Conservation (phyloP, 192 early-diverging fungal species). For the Chytriomyces sp. region DNA sequence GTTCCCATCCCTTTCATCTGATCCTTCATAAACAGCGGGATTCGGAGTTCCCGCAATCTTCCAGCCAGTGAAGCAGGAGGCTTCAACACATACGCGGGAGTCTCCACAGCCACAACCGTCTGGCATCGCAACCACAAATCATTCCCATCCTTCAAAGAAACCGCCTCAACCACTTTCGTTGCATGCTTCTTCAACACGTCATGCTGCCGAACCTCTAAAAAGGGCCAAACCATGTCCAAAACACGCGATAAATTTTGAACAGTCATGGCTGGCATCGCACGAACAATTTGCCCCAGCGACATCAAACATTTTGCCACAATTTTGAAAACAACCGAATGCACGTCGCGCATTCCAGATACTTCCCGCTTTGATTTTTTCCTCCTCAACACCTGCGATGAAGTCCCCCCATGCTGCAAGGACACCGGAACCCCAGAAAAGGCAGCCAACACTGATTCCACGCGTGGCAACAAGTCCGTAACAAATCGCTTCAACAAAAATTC, state of each 20-base stretch:
- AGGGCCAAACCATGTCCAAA: slow-evolving; percentile 16
- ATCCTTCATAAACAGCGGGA: not conserved
- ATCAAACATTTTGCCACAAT: slow-evolving; percentile 4
- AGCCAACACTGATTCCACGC: not conserved
- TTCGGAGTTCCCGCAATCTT: not conserved
- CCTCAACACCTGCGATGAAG: not conserved
- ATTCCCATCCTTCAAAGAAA: slow-evolving; percentile 22
- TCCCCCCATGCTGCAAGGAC: too few species aligned
- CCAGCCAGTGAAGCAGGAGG: not conserved
- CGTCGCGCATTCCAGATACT: slow-evolving; percentile 1
- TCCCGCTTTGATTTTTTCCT: not conserved
- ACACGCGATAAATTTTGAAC: slow-evolving; percentile 7
- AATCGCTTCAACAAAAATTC: slow-evolving; percentile 16
- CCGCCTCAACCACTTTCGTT: not conserved
- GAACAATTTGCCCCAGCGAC: slow-evolving; percentile 1
- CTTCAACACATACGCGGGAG: not conserved
- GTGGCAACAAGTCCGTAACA: slow-evolving; percentile 24
- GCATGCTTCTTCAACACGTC: slow-evolving; percentile 1
- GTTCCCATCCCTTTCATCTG: not conserved
- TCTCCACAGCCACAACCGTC: not conserved
- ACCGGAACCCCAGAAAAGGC: not conserved
- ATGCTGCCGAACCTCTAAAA: slow-evolving; percentile 11
- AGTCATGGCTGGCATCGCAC: not conserved
- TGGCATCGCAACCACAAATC: slow-evolving; percentile 21
- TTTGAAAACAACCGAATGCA: slow-evolving; percentile 18